Base-by-base conservation (phyloP, 495 filamentous ascomycete genomes). In the Tuber melanosporum region DNA sequence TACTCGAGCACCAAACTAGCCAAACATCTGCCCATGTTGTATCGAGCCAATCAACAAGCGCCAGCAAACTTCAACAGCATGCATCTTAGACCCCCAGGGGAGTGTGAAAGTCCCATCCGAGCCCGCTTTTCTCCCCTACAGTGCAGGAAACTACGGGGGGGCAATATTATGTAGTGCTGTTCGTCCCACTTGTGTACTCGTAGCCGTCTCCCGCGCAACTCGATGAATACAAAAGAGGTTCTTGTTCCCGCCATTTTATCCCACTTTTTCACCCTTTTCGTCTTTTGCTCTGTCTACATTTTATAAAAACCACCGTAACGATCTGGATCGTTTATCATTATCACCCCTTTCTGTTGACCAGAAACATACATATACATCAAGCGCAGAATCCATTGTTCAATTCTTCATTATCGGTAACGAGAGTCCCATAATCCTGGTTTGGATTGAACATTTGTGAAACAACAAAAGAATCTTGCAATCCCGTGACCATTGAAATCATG, bases 341-440 rank as follows among this genome's bases (percentile, higher is more conserved):
- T 69, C 12, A 71, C 74, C 47, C 32, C 32, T 4, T 79, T 80
- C 78, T 79, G 78, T 80, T 80, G 78, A 80, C 49, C 78, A 42
- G 78, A 80, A 76, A 73, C 69, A 22, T 47, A 69, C n/a, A 71
- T 17, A 36, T 36, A 36, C 57, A 36, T 66, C 57, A 8, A 36
- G 57, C 26, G 32, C 36, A 66, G 26, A 66, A 66, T 36, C 32
- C 57, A 36, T 66, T 66, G 26, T 66, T 36, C 32, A 66, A 26
- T 17, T 26, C 26, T 36, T 66, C 57, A 36, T 66, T 66, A 8
- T 17, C 57, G 57, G 57, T 66, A 36, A 66, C 26, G 12, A 66
- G 57, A 32, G 57, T 36, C 57, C 57, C 57, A 36, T 36, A 17
- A 36, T 66, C 57, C 57, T 66, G 57, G 57, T 66, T 66, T 32